phyloP scores from a whole-genome alignment of 441 rosid genomes.

The Bocquillonia castaneifolia region DNA sequence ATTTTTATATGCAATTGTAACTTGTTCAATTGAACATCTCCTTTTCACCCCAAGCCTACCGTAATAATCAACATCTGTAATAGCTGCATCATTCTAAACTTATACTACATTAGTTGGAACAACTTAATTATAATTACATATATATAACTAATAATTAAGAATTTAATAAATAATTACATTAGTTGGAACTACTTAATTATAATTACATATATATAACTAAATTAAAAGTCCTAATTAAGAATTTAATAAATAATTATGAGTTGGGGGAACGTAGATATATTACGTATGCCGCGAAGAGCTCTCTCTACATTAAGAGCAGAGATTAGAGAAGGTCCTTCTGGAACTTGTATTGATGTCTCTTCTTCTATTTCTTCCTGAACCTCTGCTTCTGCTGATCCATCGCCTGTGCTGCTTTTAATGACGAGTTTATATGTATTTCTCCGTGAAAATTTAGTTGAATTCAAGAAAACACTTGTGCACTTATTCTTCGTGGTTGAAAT shows the following conservation, averaged over 20 bases:
- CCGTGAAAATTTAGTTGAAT: slow-evolving; percentile 9
- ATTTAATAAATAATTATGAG: no score
- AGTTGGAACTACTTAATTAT: slow-evolving; percentile 11
- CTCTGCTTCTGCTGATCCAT: slow-evolving; percentile 32
- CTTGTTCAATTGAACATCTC: slow-evolving; percentile 52
- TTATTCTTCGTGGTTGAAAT: slow-evolving; percentile 10
- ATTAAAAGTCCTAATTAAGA: no score
- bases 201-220: no score
- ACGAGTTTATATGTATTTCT: slow-evolving; percentile 16
- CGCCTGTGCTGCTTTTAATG: slow-evolving; percentile 36
- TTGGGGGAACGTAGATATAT: no score
- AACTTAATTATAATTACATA: background rate
- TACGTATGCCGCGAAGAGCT: slow-evolving; percentile 83
- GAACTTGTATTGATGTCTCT: slow-evolving; percentile 54
- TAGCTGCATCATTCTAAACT: slow-evolving; percentile 57
- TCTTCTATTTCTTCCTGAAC: slow-evolving; percentile 35
- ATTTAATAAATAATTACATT: background rate
- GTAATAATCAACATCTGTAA: slow-evolving; percentile 80
- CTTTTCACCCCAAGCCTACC: slow-evolving; percentile 55
- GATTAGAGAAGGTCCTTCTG: slow-evolving; percentile 53
- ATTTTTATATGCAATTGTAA: slow-evolving; percentile 43
- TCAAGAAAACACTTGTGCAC: background rate
- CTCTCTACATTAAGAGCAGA: slow-evolving; percentile 75
- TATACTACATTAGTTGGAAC: slow-evolving; percentile 25
- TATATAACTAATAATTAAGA: background rate